Evolutionary conservation across 2,329 filamentous ascomycete species (phyloP).

Genomic region (Pyrenochaeta sp.): DNA sequence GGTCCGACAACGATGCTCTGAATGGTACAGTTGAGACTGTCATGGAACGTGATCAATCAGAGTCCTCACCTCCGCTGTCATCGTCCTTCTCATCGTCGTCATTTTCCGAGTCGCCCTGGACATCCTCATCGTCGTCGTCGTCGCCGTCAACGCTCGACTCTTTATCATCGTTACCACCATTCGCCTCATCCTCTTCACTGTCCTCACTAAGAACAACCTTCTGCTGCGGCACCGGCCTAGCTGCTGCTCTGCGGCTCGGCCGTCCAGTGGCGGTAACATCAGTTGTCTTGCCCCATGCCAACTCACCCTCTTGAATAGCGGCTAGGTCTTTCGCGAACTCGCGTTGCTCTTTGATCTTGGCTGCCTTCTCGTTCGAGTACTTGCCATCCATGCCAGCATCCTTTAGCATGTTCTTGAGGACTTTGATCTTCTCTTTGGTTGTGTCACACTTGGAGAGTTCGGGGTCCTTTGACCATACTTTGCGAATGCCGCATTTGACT

Average conservation of each 20-base stretch:
- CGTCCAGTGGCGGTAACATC: constrained; percentile 38
- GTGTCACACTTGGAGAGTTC: constrained; percentile 82
- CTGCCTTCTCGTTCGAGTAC: constrained; percentile 84
- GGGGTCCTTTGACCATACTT: constrained; percentile 77
- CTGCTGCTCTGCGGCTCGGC: constrained; percentile 37
- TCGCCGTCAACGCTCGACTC: constrained; percentile 23
- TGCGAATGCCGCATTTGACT: constrained; percentile 88
- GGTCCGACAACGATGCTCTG: neutral
- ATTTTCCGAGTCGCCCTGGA: constrained; percentile 21
- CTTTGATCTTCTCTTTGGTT: constrained; percentile 78
- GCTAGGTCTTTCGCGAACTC: constrained; percentile 87
- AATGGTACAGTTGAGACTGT: neutral
- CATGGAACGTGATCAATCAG: constrained; percentile 26
- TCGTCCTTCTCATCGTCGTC: constrained; percentile 21
- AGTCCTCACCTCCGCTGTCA: constrained; percentile 27
- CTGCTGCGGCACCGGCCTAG: constrained; percentile 25
- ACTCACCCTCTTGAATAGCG: constrained; percentile 81
- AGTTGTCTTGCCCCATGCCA: constrained; percentile 71
- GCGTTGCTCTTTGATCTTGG: constrained; percentile 84
- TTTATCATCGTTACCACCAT: constrained; percentile 17
- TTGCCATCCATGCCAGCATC: constrained; percentile 89
- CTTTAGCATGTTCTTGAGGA: constrained; percentile 79
- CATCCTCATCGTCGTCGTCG: constrained; percentile 25
- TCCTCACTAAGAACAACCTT: constrained; percentile 35
- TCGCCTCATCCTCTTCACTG: constrained; percentile 27